A percentile compares a stretch with the other conserved stretches of the same genome.
Evolutionary conservation across 75 land plant genomes (phyloP).

Genomic region (Pseudotsuga menziesii): DNA sequence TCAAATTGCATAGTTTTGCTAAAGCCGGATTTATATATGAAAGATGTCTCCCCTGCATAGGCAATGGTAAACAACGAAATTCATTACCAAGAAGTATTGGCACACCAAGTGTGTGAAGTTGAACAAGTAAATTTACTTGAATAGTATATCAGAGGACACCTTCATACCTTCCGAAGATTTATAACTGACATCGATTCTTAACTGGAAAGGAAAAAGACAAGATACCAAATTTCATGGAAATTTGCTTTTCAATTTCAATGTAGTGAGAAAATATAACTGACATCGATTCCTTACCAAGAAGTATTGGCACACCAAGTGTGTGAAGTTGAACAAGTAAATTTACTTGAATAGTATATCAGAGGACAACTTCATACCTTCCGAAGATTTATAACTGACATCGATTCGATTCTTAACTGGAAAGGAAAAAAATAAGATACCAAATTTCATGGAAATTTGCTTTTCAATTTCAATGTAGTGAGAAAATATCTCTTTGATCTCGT

Average conservation of each 20-base stretch:
- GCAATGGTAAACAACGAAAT: constrained; percentile 48
- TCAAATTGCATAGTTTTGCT: constrained; percentile 24
- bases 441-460: constrained; percentile 11
- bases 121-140: constrained; percentile 64
- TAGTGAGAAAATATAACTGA: no score
- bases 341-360: constrained; percentile 24
- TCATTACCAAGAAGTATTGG: constrained; percentile 39
- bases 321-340: constrained; percentile 63
- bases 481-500: constrained; percentile 21
- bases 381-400: neutral
- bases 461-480: constrained; percentile 30
- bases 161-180: neutral
- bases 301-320: constrained; percentile 42
- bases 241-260: constrained; percentile 17
- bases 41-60: neutral
- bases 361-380: neutral
- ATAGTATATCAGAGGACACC: neutral
- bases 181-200: neutral
- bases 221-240: constrained; percentile 17
- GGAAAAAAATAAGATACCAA: constrained; percentile 41
- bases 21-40: constrained; percentile 39
- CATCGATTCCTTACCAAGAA: constrained; percentile 39
- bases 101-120: constrained; percentile 43
- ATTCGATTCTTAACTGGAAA: neutral
- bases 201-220: constrained; percentile 27